A percentile compares a stretch with the other conserved stretches of the same genome.
Conservation (phyloP, 2,329 filamentous ascomycete species). For the Diaporthe helianthi region DNA sequence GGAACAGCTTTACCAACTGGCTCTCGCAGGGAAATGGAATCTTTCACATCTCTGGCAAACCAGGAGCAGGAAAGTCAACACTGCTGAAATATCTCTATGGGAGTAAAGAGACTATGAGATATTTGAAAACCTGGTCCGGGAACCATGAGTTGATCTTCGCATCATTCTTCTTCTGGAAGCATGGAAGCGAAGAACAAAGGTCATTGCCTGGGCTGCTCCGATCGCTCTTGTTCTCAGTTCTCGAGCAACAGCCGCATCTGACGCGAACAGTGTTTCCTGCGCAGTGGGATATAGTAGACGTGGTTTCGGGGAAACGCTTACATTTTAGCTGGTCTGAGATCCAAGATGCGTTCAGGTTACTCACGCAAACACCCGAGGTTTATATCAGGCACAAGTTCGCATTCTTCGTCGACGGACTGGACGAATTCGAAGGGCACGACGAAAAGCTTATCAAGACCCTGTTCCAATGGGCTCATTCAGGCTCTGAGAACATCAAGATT, state of each 20-base stretch:
- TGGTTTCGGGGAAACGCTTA: accelerated
- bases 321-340: constrained; percentile 9
- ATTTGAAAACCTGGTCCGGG: constrained; percentile 35
- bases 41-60: constrained; percentile 39
- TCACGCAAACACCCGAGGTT: not conserved
- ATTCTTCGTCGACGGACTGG: constrained; percentile 38
- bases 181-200: constrained; percentile 36
- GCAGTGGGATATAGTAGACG: constrained; percentile 23
- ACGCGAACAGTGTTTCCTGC: constrained; percentile 33
- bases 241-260: constrained; percentile 33
- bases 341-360: not conserved
- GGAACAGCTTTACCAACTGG: constrained; percentile 31
- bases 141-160: constrained; percentile 29
- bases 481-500: not conserved
- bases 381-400: constrained; percentile 26
- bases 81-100: constrained; percentile 40
- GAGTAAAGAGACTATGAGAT: constrained; percentile 18
- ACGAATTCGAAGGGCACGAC: constrained; percentile 34
- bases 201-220: constrained; percentile 36
- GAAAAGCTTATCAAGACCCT: constrained; percentile 28
- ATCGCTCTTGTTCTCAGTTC: constrained; percentile 36
- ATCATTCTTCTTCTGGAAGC: constrained; percentile 39
- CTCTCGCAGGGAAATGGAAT: constrained; percentile 32
- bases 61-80: constrained; percentile 41
- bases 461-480: constrained; percentile 17